Percentiles rank a stretch among this genome's conserved stretches.
These are phyloP conservation scores for Punica granatum DNA, from an alignment of 345 rosid genomes.

Conservation along the genomic window DNA sequence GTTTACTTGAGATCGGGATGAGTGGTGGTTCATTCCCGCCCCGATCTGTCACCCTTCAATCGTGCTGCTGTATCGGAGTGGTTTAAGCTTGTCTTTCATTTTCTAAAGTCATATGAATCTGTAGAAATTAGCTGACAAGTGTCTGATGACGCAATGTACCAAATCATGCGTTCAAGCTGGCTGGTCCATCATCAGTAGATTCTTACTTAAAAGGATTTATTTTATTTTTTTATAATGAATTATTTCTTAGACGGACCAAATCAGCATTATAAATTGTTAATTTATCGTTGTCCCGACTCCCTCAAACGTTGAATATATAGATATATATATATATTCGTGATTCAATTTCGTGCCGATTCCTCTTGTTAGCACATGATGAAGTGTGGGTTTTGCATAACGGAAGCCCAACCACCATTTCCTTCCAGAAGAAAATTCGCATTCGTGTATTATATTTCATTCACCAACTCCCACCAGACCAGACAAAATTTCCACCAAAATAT, in stretches of 20 bases:
- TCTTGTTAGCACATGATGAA: no score
- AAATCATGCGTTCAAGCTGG: neutral
- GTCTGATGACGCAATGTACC: neutral
- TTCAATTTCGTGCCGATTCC: no score
- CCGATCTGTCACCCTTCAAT: neutral
- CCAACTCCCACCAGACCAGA: constrained; percentile 2
- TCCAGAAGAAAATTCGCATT: neutral
- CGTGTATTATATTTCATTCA: neutral
- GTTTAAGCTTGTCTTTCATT: neutral
- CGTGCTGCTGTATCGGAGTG: neutral
- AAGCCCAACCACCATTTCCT: neutral
- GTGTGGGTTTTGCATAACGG: no score
- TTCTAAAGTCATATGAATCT: neutral
- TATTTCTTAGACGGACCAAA: no score
- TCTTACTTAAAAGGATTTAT: no score
- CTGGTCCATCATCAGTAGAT: no score
- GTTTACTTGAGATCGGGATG: constrained; percentile 1
- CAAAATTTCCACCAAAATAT: neutral
- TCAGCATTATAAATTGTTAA: no score
- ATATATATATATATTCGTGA: no score
- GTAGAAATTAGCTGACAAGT: neutral
- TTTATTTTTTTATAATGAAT: no score
- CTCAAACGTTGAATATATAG: no score
- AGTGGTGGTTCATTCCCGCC: neutral
- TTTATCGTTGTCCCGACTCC: no score